phyloP scores from a whole-genome alignment of 495 filamentous ascomycete species.

The Paragyromitra xinjiangensis region DNA sequence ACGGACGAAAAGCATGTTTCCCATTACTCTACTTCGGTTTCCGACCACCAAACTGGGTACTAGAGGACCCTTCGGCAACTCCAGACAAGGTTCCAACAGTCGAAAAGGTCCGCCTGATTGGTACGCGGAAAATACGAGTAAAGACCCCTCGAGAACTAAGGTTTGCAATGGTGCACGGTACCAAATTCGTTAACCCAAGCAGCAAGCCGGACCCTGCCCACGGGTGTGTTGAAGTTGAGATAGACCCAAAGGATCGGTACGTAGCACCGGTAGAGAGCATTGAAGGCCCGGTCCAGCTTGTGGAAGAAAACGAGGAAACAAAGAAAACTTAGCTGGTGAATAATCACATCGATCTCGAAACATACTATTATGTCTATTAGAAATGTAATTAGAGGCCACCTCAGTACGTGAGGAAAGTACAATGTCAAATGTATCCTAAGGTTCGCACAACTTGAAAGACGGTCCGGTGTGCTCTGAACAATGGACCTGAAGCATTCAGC shows the following conservation, averaged over 20 bases:
- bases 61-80: not conserved
- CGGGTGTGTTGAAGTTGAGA: conserved; percentile 3
- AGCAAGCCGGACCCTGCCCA: conserved; percentile 7
- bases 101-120: not conserved
- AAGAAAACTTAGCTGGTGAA: too few relatives aligned
- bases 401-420: too few relatives aligned
- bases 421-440: too few relatives aligned
- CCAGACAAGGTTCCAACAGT: not conserved
- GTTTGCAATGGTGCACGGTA: not conserved
- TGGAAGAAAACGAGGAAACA: not conserved
- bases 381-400: too few relatives aligned
- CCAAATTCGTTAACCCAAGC: not conserved
- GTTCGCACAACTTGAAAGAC: too few relatives aligned
- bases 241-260: conserved; percentile 1
- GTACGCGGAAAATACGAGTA: not conserved
- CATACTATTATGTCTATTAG: too few relatives aligned
- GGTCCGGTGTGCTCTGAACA: too few relatives aligned
- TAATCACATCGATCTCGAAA: too few relatives aligned
- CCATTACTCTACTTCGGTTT: conserved; percentile 1
- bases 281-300: conserved; percentile 1
- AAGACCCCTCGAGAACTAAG: not conserved
- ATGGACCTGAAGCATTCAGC: too few relatives aligned
- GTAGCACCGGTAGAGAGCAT: not conserved
- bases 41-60: not conserved
- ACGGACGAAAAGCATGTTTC: conserved; percentile 5